Evolutionary conservation across 192 early-diverging fungal genomes (phyloP).

Genomic region (Haplosporangium gracile): DNA sequence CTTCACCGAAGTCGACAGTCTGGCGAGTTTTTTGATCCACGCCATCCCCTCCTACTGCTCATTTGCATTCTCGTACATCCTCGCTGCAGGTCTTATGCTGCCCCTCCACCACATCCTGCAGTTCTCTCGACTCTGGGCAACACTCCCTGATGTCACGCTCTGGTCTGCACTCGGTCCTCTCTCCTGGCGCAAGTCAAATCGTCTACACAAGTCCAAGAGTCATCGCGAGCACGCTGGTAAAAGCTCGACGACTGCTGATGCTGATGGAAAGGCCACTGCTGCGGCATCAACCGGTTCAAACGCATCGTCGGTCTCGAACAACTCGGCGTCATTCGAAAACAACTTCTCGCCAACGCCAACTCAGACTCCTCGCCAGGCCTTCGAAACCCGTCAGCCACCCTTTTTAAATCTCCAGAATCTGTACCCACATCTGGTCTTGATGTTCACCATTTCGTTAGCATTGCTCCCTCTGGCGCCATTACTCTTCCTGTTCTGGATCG

Average conservation of each 20-base stretch:
- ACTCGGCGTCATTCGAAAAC: constrained; percentile 8
- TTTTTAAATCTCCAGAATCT: constrained; percentile 32
- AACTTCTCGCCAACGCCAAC: constrained; percentile 35
- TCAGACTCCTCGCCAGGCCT: constrained; percentile 36
- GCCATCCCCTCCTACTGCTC: constrained; percentile 46
- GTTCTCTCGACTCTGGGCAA: constrained; percentile 29
- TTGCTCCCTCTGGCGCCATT: constrained; percentile 21
- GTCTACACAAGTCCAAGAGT: constrained; percentile 5
- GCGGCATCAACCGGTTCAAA: neutral
- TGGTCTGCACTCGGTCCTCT: constrained; percentile 35
- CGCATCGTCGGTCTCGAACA: neutral
- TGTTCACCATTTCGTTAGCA: constrained; percentile 27
- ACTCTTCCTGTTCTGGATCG: constrained; percentile 28
- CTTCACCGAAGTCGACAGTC: neutral
- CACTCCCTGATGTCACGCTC: constrained; percentile 21
- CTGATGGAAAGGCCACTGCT: neutral
- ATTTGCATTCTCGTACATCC: constrained; percentile 23
- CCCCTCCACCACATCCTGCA: constrained; percentile 28
- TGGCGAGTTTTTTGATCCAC: constrained; percentile 19
- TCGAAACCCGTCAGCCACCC: constrained; percentile 33
- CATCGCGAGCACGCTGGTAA: neutral
- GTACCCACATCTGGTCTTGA: constrained; percentile 27
- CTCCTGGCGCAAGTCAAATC: constrained; percentile 32
- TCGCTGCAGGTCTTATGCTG: constrained; percentile 18
- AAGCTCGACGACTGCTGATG: neutral